These are phyloP conservation scores for Lepiota subincarnata DNA, from an alignment of 768 basidiomycete species.

Conservation along the genomic window DNA sequence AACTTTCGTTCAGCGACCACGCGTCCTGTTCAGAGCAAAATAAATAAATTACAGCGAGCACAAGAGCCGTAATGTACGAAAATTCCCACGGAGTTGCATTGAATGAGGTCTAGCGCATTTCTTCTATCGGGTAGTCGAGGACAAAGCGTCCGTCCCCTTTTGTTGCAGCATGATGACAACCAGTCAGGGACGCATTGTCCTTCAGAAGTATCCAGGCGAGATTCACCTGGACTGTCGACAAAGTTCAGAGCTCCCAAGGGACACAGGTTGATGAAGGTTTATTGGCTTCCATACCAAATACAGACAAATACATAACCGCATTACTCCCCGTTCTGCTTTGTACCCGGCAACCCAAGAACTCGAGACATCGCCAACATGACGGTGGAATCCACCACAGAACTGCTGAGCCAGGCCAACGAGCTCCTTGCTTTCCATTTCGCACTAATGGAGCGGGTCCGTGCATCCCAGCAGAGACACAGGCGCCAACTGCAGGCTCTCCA, in stretches of 20 bases:
- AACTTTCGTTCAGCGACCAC: slow-evolving; percentile 1
- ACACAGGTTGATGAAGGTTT: too few relatives aligned
- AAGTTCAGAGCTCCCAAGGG: too few relatives aligned
- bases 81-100: slow-evolving; percentile 5
- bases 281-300: slow-evolving; percentile 3
- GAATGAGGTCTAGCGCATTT: neutral
- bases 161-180: neutral
- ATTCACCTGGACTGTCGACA: neutral
- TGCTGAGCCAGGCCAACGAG: slow-evolving; percentile 59
- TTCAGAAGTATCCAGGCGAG: neutral
- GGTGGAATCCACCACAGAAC: slow-evolving; percentile 37
- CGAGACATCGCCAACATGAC: neutral
- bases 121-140: too few relatives aligned
- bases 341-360: neutral
- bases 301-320: neutral
- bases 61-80: neutral
- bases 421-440: slow-evolving; percentile 59
- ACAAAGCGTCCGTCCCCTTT: too few relatives aligned
- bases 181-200: neutral
- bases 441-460: slow-evolving; percentile 52
- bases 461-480: slow-evolving; percentile 52
- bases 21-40: neutral
- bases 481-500: slow-evolving; percentile 51
- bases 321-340: too few relatives aligned
- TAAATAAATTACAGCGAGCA: neutral